These are phyloP conservation scores for Fraxinus angustifolia DNA, from an alignment of 305 asterid genomes.

Conservation along the genomic window DNA sequence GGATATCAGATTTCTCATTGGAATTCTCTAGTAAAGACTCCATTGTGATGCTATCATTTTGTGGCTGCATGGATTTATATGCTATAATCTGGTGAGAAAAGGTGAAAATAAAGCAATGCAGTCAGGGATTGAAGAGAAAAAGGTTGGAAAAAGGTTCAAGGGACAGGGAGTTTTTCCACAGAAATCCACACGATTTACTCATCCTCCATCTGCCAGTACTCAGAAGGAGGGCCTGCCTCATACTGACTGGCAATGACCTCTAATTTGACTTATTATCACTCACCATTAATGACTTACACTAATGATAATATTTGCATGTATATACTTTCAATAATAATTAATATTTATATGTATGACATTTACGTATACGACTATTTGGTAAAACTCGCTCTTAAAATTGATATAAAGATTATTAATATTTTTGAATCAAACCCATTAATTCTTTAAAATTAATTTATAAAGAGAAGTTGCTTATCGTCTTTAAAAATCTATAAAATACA, in stretches of 20 bases:
- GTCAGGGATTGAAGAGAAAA: slow-evolving; percentile 5
- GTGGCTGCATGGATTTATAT: slow-evolving; percentile 19
- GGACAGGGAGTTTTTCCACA: background rate
- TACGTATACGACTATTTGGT: background rate
- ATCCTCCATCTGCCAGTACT: slow-evolving; percentile 10
- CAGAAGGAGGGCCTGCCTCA: slow-evolving; percentile 30
- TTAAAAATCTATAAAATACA: background rate
- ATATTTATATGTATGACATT: background rate
- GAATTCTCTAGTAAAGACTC: slow-evolving; percentile 12
- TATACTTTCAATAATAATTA: background rate
- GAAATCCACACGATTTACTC: slow-evolving; percentile 20
- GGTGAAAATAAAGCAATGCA: background rate
- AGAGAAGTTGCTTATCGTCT: background rate
- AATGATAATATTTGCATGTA: background rate
- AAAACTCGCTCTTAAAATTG: background rate
- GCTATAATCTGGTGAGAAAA: background rate
- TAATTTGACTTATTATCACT: slow-evolving; percentile 34
- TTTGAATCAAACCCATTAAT: background rate
- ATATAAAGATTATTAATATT: background rate
- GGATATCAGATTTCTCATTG: slow-evolving; percentile 30
- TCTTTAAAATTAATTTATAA: too few relatives aligned
- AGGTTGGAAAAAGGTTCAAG: background rate
- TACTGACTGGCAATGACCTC: slow-evolving; percentile 26
- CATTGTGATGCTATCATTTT: background rate
- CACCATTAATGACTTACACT: slow-evolving; percentile 25